Conservation (phyloP, 2,329 filamentous ascomycete genomes). For the Xylariales sp. region DNA sequence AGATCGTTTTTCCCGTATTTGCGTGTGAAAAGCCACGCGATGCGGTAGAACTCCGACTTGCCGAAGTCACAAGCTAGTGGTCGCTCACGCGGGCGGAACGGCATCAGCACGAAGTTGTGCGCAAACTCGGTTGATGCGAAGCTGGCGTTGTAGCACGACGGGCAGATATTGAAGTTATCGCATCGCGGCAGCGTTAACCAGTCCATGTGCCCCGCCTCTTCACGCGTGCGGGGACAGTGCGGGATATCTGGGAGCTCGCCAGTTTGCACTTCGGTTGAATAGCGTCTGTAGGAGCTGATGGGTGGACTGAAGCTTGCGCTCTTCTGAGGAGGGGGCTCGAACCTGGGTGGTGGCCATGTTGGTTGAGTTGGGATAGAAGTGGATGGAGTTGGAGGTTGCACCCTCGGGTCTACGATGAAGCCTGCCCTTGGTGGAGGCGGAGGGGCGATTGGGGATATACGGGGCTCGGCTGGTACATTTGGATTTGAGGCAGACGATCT, state of each 20-base stretch:
- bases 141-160: conserved; percentile 78
- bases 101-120: conserved; percentile 71
- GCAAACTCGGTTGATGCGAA: conserved; percentile 77
- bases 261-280: conserved; percentile 63
- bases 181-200: conserved; percentile 83
- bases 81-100: conserved; percentile 66
- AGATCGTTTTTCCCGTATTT: conserved; percentile 76
- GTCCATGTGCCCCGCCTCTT: conserved; percentile 73
- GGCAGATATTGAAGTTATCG: conserved; percentile 82
- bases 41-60: conserved; percentile 79
- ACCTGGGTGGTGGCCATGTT: conserved; percentile 60
- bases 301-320: conserved; percentile 55
- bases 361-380: conserved; percentile 45
- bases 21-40: conserved; percentile 84
- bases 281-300: conserved; percentile 62
- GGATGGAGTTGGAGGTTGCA: conserved; percentile 40
- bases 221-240: conserved; percentile 74
- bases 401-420: conserved; percentile 38
- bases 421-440: conserved; percentile 37
- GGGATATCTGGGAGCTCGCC: conserved; percentile 64
- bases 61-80: conserved; percentile 83
- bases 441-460: conserved; percentile 35
- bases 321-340: conserved; percentile 53
- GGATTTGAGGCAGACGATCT: conserved; percentile 22
- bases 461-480: conserved; percentile 26